Percentiles rank a stretch among this genome's conserved stretches.
These are phyloP conservation scores for Colletotrichum sp. DNA, from an alignment of 2,329 filamentous ascomycete genomes.

Conservation along the genomic window DNA sequence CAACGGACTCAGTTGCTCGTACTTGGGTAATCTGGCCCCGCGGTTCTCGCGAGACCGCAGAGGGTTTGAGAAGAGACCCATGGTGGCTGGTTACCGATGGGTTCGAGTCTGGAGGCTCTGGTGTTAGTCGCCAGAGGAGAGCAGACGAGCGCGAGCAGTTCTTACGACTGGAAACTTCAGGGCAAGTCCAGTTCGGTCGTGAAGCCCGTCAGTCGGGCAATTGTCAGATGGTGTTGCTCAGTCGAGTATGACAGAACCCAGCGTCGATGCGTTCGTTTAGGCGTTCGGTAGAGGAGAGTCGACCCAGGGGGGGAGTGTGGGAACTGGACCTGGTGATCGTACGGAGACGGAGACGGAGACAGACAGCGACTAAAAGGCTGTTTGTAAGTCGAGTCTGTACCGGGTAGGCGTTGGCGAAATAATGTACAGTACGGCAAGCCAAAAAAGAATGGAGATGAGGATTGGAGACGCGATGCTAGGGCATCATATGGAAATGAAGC, in stretches of 20 bases:
- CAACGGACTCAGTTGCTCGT: conserved; percentile 44
- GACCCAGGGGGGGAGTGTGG: background rate
- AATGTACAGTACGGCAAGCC: background rate
- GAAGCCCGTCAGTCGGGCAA: background rate
- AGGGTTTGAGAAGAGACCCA: conserved; percentile 56
- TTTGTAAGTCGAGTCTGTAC: background rate
- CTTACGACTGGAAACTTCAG: background rate
- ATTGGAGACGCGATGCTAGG: conserved; percentile 16
- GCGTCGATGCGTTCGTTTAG: background rate
- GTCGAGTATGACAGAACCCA: background rate
- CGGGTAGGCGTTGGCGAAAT: background rate
- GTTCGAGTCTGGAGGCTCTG: conserved; percentile 5
- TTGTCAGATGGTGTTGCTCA: background rate
- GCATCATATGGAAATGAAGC: conserved; percentile 20
- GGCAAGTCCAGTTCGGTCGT: background rate
- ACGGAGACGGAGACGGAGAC: background rate
- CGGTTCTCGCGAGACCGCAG: conserved; percentile 51
- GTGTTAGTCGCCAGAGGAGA: background rate
- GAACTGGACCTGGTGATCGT: background rate
- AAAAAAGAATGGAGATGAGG: conserved; percentile 10
- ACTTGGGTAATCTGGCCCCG: conserved; percentile 50
- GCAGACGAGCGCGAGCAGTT: background rate
- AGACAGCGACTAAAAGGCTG: background rate
- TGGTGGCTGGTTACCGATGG: conserved; percentile 29
- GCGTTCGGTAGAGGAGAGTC: background rate